Conservation (phyloP, 2,329 filamentous ascomycete species). For the Paecilomyces sp. region DNA sequence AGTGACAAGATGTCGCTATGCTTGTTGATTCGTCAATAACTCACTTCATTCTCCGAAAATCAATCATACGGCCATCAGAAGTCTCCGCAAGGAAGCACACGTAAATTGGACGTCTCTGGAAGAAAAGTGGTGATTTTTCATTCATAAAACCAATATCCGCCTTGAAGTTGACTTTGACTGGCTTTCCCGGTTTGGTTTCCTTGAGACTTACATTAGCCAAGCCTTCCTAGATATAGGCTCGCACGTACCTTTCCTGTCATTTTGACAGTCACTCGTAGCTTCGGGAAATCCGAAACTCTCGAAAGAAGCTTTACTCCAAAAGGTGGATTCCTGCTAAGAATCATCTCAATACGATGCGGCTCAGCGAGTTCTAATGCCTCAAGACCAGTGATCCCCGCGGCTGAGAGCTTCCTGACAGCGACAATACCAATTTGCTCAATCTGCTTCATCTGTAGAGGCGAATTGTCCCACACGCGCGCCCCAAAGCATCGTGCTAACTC, state of each 20-base stretch:
- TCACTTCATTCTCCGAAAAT: constrained; percentile 58
- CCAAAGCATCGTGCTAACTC: constrained; percentile 71
- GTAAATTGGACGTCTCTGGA: constrained; percentile 58
- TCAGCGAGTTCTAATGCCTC: constrained; percentile 62
- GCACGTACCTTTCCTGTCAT: constrained; percentile 38
- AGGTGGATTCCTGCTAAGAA: constrained; percentile 72
- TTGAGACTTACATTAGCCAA: not conserved
- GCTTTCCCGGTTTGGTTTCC: constrained; percentile 24
- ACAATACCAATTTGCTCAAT: constrained; percentile 70
- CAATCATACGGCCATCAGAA: constrained; percentile 59
- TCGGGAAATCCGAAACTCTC: constrained; percentile 64
- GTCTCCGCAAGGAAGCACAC: constrained; percentile 69
- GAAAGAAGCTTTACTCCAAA: constrained; percentile 67
- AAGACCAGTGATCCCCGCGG: constrained; percentile 64
- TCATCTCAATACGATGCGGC: constrained; percentile 65
- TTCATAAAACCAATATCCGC: constrained; percentile 68
- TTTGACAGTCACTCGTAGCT: constrained; percentile 49
- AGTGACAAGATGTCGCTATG: constrained; percentile 3
- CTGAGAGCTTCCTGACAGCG: constrained; percentile 65
- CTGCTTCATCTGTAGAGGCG: constrained; percentile 73
- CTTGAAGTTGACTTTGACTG: constrained; percentile 55
- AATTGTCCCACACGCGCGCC: constrained; percentile 75
- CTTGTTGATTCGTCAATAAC: constrained; percentile 1
- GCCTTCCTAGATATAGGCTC: constrained; percentile 18
- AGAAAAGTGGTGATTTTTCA: constrained; percentile 51